A percentile compares a stretch with the other conserved stretches of the same genome.
Evolutionary conservation across 176 grass and related monocot species (phyloP).

Genomic region (Aegilops umbellulata): DNA sequence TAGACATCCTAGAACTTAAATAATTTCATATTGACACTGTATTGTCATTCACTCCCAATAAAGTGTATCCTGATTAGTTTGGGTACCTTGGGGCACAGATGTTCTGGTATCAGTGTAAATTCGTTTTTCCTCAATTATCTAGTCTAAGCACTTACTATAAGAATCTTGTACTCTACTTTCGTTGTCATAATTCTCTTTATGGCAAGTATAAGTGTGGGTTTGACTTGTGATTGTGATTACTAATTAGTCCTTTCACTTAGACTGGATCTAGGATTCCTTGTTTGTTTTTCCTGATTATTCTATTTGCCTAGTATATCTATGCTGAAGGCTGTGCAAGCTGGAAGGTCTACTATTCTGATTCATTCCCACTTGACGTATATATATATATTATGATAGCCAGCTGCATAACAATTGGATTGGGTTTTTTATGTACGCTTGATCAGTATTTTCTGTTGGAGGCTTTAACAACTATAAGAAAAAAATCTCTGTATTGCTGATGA

Average conservation of each 20-base stretch:
- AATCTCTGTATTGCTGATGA: neutral
- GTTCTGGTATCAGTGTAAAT: neutral
- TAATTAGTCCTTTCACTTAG: neutral
- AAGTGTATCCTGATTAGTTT: neutral
- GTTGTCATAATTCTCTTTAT: neutral
- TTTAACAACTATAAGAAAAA: neutral
- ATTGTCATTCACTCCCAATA: neutral
- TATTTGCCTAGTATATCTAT: neutral
- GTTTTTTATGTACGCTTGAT: neutral
- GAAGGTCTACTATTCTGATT: neutral
- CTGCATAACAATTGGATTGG: neutral
- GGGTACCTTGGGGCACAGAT: neutral
- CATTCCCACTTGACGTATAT: neutral
- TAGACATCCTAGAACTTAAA: neutral
- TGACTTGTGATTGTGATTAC: constrained; percentile 13
- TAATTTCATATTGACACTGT: neutral
- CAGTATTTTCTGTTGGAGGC: neutral
- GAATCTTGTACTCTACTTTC: constrained; percentile 18
- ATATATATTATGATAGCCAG: constrained; percentile 3
- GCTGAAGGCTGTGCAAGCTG: neutral
- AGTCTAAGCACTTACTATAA: neutral
- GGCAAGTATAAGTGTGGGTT: neutral
- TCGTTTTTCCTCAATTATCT: neutral
- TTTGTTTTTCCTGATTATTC: constrained; percentile 27
- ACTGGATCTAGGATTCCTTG: neutral